A percentile compares a stretch with the other conserved stretches of the same genome.
phyloP scores from a whole-genome alignment of 768 basidiomycete species.

The Russula emetica region DNA sequence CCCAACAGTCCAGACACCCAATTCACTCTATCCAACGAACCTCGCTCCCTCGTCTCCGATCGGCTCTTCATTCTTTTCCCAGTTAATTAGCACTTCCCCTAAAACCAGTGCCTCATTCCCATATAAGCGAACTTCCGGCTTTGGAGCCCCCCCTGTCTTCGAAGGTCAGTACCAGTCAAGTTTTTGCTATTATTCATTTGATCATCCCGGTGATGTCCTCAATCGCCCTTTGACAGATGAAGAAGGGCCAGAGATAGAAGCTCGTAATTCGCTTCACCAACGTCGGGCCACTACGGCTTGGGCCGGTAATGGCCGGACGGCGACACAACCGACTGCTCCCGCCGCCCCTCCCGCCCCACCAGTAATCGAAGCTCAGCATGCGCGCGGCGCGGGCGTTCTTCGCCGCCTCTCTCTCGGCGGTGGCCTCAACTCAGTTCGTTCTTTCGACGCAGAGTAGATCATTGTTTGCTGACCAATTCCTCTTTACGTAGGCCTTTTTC shows the following conservation, averaged over 20 bases:
- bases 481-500: slow-evolving; percentile 20
- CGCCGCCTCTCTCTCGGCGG: slow-evolving; percentile 69
- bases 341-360: slow-evolving; percentile 32
- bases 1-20: slow-evolving; percentile 21
- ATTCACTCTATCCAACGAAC: slow-evolving; percentile 10
- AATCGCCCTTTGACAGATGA: slow-evolving; percentile 18
- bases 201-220: neutral
- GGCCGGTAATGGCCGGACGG: slow-evolving; percentile 48
- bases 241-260: slow-evolving; percentile 20
- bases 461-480: slow-evolving; percentile 18
- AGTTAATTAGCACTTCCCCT: slow-evolving; percentile 24
- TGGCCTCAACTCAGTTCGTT: slow-evolving; percentile 54
- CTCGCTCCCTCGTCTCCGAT: slow-evolving; percentile 24
- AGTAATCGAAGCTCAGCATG: slow-evolving; percentile 42
- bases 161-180: slow-evolving; percentile 18
- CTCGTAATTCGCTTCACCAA: slow-evolving; percentile 9
- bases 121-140: slow-evolving; percentile 14
- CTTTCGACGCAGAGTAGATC: neutral
- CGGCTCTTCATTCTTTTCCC: slow-evolving; percentile 25
- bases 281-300: slow-evolving; percentile 59
- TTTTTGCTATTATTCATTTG: neutral
- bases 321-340: slow-evolving; percentile 34
- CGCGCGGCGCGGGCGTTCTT: slow-evolving; percentile 67
- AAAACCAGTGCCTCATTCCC: slow-evolving; percentile 20
- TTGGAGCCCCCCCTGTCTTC: slow-evolving; percentile 24